Evolutionary conservation across 768 basidiomycete genomes (phyloP).

Genomic region (Suillus placidus): DNA sequence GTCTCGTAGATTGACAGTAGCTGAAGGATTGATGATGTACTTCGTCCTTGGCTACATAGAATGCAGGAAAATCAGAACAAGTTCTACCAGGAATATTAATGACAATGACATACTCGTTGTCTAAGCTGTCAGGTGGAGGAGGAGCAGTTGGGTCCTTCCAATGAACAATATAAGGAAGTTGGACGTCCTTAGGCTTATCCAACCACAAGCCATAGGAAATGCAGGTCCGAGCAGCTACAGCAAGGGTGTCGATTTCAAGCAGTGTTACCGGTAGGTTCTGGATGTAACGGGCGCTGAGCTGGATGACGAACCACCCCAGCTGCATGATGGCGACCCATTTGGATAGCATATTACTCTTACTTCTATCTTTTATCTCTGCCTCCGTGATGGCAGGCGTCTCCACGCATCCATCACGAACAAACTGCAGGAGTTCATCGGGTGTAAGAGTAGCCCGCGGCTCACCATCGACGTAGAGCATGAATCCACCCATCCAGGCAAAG

Average conservation of each 20-base stretch:
- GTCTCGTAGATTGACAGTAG: too few relatives aligned
- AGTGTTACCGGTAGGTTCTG: background rate
- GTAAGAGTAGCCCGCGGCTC: background rate
- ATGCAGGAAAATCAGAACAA: background rate
- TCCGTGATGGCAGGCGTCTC: background rate
- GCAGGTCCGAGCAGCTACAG: background rate
- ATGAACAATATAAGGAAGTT: background rate
- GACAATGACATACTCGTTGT: background rate
- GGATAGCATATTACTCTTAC: background rate
- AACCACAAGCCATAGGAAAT: background rate
- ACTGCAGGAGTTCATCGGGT: background rate
- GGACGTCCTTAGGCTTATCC: background rate
- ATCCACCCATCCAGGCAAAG: background rate
- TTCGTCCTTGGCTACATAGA: too few relatives aligned
- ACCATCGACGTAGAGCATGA: background rate
- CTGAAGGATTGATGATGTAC: too few relatives aligned
- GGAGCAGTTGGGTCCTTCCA: background rate
- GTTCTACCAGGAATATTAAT: background rate
- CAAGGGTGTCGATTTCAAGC: background rate
- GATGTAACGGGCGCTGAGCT: background rate
- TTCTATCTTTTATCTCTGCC: background rate
- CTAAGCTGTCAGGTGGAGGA: background rate
- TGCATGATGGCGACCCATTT: background rate
- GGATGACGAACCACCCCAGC: background rate
- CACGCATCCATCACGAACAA: background rate